Conservation (phyloP, 257 asterid species). For the Salvia rosmarinus region DNA sequence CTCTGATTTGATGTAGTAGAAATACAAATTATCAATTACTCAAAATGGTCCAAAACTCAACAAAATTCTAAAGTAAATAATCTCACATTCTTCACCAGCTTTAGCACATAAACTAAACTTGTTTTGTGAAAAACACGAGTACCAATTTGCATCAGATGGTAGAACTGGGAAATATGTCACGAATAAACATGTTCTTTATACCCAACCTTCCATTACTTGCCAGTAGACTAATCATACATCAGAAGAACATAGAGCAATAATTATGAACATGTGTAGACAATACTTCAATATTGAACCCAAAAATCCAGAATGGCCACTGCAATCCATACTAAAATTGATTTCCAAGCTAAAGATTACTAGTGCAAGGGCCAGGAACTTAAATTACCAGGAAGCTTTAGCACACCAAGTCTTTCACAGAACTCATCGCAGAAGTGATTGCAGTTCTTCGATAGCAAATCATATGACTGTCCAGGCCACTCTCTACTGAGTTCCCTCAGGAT, state of each 20-base stretch:
- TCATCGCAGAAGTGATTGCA: slow-evolving; percentile 98
- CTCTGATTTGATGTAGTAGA: neutral
- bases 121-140: neutral
- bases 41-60: slow-evolving; percentile 8
- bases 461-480: slow-evolving; percentile 96
- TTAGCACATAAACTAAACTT: neutral
- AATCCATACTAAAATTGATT: slow-evolving; percentile 1
- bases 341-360: neutral
- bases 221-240: slow-evolving; percentile 3
- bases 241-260: neutral
- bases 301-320: neutral
- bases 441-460: slow-evolving; percentile 85
- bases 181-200: neutral
- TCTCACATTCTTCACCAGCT: neutral
- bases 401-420: slow-evolving; percentile 87
- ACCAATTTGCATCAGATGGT: neutral
- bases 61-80: slow-evolving; percentile 14
- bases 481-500: slow-evolving; percentile 91
- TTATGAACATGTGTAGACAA: slow-evolving; percentile 10
- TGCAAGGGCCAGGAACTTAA: slow-evolving; percentile 18
- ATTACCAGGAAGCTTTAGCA: slow-evolving; percentile 96
- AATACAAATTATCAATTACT: neutral
- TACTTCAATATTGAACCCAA: neutral
- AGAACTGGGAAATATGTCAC: neutral
- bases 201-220: slow-evolving; percentile 11